Evolutionary conservation across 2,329 filamentous ascomycete genomes (phyloP).

Genomic region (Claviceps pazoutovae): DNA sequence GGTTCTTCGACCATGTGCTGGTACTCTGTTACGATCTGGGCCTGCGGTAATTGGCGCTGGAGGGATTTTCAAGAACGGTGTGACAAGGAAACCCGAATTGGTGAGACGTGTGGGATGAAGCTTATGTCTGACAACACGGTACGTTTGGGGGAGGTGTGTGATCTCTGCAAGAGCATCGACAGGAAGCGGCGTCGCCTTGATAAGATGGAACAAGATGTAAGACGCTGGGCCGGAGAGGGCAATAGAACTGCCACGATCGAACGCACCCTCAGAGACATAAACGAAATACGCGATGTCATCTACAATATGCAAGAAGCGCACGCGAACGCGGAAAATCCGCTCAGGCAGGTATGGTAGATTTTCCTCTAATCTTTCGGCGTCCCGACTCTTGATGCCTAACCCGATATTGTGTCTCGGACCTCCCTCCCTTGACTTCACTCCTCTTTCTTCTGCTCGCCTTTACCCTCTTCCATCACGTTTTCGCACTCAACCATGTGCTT

Average conservation of each 20-base stretch:
- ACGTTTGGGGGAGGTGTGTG: constrained; percentile 50
- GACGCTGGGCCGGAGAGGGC: constrained; percentile 64
- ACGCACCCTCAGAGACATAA: constrained; percentile 55
- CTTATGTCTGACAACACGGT: constrained; percentile 60
- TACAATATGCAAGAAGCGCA: constrained; percentile 30
- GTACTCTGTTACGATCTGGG: constrained; percentile 79
- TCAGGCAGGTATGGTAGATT: constrained; percentile 18
- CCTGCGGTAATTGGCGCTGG: constrained; percentile 89
- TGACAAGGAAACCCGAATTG: constrained; percentile 86
- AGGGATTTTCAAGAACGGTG: constrained; percentile 86
- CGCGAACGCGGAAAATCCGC: constrained; percentile 18
- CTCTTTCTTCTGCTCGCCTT: neutral
- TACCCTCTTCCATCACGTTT: neutral
- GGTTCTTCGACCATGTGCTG: constrained; percentile 61
- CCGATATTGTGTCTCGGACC: no score
- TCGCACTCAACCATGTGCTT: neutral
- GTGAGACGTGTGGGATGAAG: constrained; percentile 91
- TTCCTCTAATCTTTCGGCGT: neutral
- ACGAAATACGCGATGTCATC: constrained; percentile 48
- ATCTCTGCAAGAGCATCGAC: constrained; percentile 76
- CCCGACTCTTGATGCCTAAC: no score
- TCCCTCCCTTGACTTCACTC: neutral
- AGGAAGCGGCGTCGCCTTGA: constrained; percentile 64
- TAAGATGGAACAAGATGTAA: constrained; percentile 62
- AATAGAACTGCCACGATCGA: constrained; percentile 61